A percentile compares a stretch with the other conserved stretches of the same genome.
Conservation (phyloP, 345 rosid species). For the Combretum micranthum region DNA sequence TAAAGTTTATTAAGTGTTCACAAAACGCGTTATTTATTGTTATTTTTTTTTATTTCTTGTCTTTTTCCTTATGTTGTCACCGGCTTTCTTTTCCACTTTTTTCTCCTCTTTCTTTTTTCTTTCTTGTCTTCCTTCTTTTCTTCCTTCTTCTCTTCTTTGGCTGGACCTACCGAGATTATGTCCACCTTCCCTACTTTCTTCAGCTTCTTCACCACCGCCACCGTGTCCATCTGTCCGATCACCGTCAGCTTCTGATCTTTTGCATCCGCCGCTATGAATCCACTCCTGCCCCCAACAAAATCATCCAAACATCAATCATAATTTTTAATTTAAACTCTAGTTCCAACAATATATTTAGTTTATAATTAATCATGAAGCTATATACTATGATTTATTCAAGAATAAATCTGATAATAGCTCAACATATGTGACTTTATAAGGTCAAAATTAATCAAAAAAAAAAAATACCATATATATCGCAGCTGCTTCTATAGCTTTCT, state of each 20-base stretch:
- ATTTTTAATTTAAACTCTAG: too few relatives aligned
- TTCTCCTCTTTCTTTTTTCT: constrained; percentile 36
- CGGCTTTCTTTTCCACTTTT: constrained; percentile 28
- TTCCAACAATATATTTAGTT: too few relatives aligned
- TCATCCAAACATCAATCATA: background rate
- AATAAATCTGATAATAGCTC: too few relatives aligned
- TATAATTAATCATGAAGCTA: too few relatives aligned
- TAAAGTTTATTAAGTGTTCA: too few relatives aligned
- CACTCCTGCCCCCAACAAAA: constrained; percentile 34
- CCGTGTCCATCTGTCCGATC: constrained; percentile 79
- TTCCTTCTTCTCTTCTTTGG: constrained; percentile 85
- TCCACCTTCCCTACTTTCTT: constrained; percentile 96
- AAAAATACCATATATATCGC: constrained; percentile 62
- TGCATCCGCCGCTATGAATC: constrained; percentile 81
- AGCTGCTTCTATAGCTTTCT: constrained; percentile 85
- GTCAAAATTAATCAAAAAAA: background rate
- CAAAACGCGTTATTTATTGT: too few relatives aligned
- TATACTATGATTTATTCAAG: too few relatives aligned
- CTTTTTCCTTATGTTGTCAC: constrained; percentile 13
- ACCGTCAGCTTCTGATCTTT: constrained; percentile 92
- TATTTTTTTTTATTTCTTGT: constrained; percentile 14
- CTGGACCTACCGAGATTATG: constrained; percentile 81
- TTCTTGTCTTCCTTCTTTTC: constrained; percentile 60
- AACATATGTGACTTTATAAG: background rate
- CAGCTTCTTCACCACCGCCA: constrained; percentile 77